These are phyloP conservation scores for Debaryomyces nepalensis DNA, from an alignment of 1,139 yeast genomes.

Conservation along the genomic window DNA sequence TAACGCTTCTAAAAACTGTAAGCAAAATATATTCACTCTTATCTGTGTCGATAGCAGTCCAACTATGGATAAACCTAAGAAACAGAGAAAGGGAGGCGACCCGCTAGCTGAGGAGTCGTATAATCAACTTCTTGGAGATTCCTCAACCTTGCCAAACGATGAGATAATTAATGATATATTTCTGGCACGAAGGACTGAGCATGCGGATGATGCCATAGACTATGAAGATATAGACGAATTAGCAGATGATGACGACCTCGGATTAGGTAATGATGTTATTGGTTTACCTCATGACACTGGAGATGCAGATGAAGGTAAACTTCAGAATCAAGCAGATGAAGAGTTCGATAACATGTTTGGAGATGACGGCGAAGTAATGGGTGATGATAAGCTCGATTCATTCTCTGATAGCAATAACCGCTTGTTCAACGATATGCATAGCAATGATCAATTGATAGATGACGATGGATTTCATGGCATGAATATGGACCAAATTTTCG, in stretches of 20 bases:
- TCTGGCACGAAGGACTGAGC: conserved; percentile 51
- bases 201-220: conserved; percentile 93
- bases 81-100: conserved; percentile 6
- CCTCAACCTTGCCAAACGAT: conserved; percentile 36
- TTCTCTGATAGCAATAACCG: conserved; percentile 16
- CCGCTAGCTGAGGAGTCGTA: conserved; percentile 19
- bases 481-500: conserved; percentile 43
- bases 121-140: conserved; percentile 22
- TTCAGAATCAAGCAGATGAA: conserved; percentile 44
- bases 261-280: background rate
- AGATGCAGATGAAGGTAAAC: conserved; percentile 36
- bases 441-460: conserved; percentile 36
- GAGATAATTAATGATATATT: conserved; percentile 46
- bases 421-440: conserved; percentile 25
- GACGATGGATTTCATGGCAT: conserved; percentile 49
- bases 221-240: conserved; percentile 94
- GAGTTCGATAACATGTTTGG: conserved; percentile 59
- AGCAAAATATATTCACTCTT: background rate
- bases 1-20: background rate
- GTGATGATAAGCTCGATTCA: conserved; percentile 10
- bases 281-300: conserved; percentile 26
- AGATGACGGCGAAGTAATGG: conserved; percentile 25
- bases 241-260: conserved; percentile 74
- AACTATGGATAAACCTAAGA: conserved; percentile 7
- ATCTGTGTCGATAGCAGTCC: conserved; percentile 2